Percentiles rank a stretch among this genome's conserved stretches.
phyloP scores from a whole-genome alignment of 345 rosid species.

The Citropsis articulata region DNA sequence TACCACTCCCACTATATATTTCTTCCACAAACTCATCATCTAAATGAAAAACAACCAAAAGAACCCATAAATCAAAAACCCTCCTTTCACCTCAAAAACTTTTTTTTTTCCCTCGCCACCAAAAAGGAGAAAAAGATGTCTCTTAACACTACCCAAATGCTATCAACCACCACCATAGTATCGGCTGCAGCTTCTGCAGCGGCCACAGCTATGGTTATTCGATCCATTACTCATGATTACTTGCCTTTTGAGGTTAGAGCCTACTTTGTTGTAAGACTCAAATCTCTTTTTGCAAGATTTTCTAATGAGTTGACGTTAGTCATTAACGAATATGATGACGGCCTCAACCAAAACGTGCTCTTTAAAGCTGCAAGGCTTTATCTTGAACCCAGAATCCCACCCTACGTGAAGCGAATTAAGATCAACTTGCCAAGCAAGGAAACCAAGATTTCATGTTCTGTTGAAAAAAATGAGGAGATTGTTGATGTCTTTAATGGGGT shows the following conservation, averaged over 20 bases:
- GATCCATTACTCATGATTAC: slow-evolving; percentile 24
- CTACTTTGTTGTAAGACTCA: slow-evolving; percentile 23
- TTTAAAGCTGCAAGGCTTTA: slow-evolving; percentile 36
- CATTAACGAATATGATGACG: slow-evolving; percentile 35
- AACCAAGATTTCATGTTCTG: slow-evolving; percentile 15
- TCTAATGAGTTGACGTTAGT: slow-evolving; percentile 26
- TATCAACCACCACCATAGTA: slow-evolving; percentile 24
- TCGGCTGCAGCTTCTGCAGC: slow-evolving; percentile 38
- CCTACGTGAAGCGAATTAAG: slow-evolving; percentile 18
- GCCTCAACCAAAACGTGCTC: slow-evolving; percentile 30
- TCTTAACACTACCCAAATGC: slow-evolving; percentile 7
- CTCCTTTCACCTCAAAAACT: not conserved
- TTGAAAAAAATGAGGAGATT: slow-evolving; percentile 26
- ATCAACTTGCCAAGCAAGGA: slow-evolving; percentile 16
- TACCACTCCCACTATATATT: not conserved
- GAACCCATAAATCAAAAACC: not conserved
- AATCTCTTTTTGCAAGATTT: slow-evolving; percentile 15
- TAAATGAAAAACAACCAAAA: not conserved
- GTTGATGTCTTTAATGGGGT: slow-evolving; percentile 30
- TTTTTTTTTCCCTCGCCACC: not conserved
- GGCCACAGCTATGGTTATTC: slow-evolving; percentile 34
- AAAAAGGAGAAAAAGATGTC: not conserved
- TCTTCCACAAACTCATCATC: not conserved
- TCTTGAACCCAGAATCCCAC: slow-evolving; percentile 34
- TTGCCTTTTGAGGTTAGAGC: slow-evolving; percentile 34